phyloP scores from a whole-genome alignment of 805 yeast species.

The Huiozyma naganishii region DNA sequence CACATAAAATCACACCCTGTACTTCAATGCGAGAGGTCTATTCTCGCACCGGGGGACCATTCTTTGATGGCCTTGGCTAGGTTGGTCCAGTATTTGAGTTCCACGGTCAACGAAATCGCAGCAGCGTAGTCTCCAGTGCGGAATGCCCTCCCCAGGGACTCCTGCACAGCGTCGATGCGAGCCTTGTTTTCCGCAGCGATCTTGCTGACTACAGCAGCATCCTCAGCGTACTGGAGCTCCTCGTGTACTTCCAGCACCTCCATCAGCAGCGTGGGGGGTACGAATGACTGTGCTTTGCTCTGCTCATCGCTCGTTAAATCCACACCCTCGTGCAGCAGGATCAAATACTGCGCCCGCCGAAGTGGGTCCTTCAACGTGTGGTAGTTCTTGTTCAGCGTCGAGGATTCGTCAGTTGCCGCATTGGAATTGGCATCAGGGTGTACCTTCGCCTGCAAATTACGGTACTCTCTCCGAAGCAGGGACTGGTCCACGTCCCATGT shows the following conservation, averaged over 20 bases:
- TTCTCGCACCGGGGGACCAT: conserved; percentile 62
- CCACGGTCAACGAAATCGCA: conserved; percentile 58
- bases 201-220: conserved; percentile 44
- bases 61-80: conserved; percentile 63
- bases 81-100: conserved; percentile 76
- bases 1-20: neutral
- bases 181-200: conserved; percentile 46
- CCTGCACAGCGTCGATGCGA: conserved; percentile 40
- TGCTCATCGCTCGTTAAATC: conserved; percentile 54
- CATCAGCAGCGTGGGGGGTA: conserved; percentile 53
- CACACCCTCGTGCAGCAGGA: conserved; percentile 34
- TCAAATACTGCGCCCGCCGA: conserved; percentile 51
- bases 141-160: conserved; percentile 38
- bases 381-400: conserved; percentile 69
- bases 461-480: conserved; percentile 60
- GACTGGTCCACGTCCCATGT: conserved; percentile 52
- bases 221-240: conserved; percentile 53
- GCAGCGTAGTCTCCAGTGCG: conserved; percentile 37
- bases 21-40: conserved; percentile 50
- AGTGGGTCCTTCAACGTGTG: conserved; percentile 61
- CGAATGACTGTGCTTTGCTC: conserved; percentile 34
- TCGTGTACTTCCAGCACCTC: conserved; percentile 80
- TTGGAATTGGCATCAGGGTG: conserved; percentile 62
- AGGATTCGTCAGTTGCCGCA: conserved; percentile 23
- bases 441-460: conserved; percentile 55